phyloP scores from a whole-genome alignment of 495 filamentous ascomycete species.

The Pseudoneurospora amorphoporcata region DNA sequence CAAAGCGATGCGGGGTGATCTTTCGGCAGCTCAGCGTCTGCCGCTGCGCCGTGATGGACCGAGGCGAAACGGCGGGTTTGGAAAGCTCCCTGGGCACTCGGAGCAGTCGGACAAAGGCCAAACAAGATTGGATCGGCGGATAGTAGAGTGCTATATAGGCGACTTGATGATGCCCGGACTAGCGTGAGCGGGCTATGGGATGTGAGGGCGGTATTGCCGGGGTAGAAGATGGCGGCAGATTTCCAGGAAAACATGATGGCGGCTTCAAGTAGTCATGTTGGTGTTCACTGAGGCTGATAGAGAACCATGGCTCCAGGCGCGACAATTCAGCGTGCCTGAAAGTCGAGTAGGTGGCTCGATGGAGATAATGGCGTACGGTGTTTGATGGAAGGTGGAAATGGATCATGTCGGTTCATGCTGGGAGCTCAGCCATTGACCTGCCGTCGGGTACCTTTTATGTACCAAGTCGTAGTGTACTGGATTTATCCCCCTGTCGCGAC shows the following conservation, averaged over 20 bases:
- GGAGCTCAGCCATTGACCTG: not conserved
- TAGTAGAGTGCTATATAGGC: not conserved
- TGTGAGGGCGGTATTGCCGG: constrained; percentile 11
- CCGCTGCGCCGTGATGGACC: constrained; percentile 4
- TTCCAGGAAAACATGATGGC: constrained; percentile 24
- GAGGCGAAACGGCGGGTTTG: constrained; percentile 13
- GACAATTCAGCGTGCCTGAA: not conserved
- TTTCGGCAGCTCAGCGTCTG: constrained; percentile 8
- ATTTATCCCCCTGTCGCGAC: no score
- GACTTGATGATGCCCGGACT: constrained; percentile 5
- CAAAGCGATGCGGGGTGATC: constrained; percentile 23
- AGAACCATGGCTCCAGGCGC: not conserved
- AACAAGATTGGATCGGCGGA: not conserved
- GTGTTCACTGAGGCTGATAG: not conserved
- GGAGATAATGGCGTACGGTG: not conserved
- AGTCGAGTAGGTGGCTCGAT: not conserved
- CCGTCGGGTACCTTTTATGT: not conserved
- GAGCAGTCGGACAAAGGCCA: not conserved
- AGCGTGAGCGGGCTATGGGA: constrained; percentile 8
- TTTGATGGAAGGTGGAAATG: not conserved
- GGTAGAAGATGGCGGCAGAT: constrained; percentile 18
- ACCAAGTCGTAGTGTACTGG: not conserved
- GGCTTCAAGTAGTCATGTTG: constrained; percentile 17
- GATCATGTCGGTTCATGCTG: not conserved
- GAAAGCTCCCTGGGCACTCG: not conserved